These are phyloP conservation scores for Straminergon stramineum DNA, from an alignment of 225 moss, liverwort and hornwort species.

Conservation along the genomic window DNA sequence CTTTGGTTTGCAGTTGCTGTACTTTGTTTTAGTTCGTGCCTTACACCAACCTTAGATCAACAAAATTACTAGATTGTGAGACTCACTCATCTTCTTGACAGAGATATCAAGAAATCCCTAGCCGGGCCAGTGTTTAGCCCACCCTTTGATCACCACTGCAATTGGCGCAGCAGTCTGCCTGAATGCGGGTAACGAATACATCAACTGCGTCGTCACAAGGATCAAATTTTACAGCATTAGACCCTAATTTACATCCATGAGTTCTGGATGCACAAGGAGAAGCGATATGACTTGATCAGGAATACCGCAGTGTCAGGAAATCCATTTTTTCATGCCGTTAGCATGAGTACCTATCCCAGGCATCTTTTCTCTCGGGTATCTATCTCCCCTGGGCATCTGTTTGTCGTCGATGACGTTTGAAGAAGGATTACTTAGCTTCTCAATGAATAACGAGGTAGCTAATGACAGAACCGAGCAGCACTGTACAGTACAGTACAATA, in stretches of 20 bases:
- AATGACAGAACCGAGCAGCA: not conserved
- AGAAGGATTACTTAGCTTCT: not conserved
- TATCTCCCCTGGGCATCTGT: not conserved
- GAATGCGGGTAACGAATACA: conserved; percentile 34
- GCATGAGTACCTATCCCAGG: not conserved
- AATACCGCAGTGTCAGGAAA: not conserved
- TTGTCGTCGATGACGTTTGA: not conserved
- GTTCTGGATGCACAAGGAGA: not conserved
- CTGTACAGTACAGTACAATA: not conserved
- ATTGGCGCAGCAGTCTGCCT: conserved; percentile 18
- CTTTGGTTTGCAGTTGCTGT: not conserved
- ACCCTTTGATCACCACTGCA: conserved; percentile 32
- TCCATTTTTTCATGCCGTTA: not conserved
- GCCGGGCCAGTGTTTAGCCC: conserved; percentile 31
- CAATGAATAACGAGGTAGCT: not conserved
- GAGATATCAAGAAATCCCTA: not conserved
- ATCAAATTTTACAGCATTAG: not conserved
- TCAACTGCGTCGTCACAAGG: conserved; percentile 6
- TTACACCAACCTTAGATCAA: not conserved
- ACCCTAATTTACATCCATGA: not conserved
- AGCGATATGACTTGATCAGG: not conserved
- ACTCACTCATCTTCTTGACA: not conserved
- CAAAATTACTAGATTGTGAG: not conserved
- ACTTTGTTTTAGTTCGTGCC: no score
- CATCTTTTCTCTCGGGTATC: not conserved